Percentiles rank a stretch among this genome's conserved stretches.
These are phyloP conservation scores for Ophiorrhiza pumila DNA, from an alignment of 257 asterid species.

Conservation along the genomic window DNA sequence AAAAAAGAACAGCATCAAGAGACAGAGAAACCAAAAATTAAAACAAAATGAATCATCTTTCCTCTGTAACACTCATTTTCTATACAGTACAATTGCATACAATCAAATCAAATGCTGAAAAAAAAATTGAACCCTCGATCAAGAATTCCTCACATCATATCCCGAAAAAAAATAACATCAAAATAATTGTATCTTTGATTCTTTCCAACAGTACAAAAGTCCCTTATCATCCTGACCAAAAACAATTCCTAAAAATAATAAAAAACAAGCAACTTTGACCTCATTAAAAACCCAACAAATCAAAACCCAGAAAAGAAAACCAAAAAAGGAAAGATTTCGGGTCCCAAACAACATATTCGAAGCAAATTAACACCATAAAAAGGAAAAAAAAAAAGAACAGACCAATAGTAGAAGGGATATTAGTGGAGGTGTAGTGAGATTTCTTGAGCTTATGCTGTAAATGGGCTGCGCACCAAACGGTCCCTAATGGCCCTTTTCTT, in stretches of 20 bases:
- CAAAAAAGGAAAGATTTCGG: not conserved
- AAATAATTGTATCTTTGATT: not conserved
- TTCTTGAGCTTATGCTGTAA: slow-evolving; percentile 72
- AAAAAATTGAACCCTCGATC: not conserved
- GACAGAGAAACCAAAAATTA: too few species aligned
- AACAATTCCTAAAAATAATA: not conserved
- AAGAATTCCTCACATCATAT: not conserved
- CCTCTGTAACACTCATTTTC: too few species aligned
- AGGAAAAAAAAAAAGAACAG: not conserved
- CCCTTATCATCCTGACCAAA: not conserved
- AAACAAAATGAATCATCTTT: too few species aligned
- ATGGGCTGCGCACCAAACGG: slow-evolving; percentile 97
- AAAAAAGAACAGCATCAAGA: too few species aligned
- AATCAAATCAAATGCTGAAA: not conserved
- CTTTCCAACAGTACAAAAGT: not conserved
- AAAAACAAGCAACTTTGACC: not conserved
- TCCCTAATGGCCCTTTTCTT: slow-evolving; percentile 79
- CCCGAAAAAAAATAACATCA: not conserved
- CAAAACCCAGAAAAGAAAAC: not conserved
- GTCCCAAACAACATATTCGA: too few species aligned
- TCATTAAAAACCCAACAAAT: not conserved
- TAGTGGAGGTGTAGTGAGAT: slow-evolving; percentile 58
- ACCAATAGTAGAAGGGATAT: slow-evolving; percentile 73
- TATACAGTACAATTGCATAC: not conserved
- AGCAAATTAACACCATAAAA: not conserved